Evolutionary conservation across 2,329 filamentous ascomycete genomes (phyloP), one percentile per base, ranked within the genome.

Genomic region (Monilinia aucupariae): DNA sequence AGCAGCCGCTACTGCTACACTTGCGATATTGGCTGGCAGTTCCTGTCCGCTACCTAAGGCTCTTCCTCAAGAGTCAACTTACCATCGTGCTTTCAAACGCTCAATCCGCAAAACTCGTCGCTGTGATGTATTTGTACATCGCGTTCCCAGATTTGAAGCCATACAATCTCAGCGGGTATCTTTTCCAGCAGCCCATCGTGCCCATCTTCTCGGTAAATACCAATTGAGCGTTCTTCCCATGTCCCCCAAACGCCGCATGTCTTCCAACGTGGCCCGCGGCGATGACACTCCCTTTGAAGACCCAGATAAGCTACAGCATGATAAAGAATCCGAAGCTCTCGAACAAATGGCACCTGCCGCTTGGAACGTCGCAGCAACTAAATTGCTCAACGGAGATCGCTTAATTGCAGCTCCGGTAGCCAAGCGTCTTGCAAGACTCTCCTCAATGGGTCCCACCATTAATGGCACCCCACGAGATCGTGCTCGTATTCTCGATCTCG

Each of bases 71-170:
- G 90, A 94, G 71, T 87, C 88, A 4, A 89, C 92, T 6, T 97
- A 96, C 76, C 93, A 92, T 77, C 88, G 90, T 65, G 91, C 91
- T 12, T 97, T 96, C 74, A 86, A 91, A 69, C 86, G 88, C 72
- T 83, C 90, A 68, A 78, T 87, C 52, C 82, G 89, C 64, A 84
- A 84, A 39, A 85, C 85, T 17, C 85, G 84, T 63, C 80, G 81
- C 60, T 79, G 81, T 22, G 94, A 97, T 75, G 86, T 88, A 12
- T 96, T 96, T 73, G 83, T 96, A 61, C 90, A 96, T 75, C 88
- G 91, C 49, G 85, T 91, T 63, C 84, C 90, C 30, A 88, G 94
- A 55, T 96, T 93, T 64, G 93, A 97, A 74, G 91, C 91, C 30
- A 81, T 97, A 54, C 93, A 97, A 74, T 85, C 91, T 34, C 85